Conservation (phyloP, 805 yeast genomes). For the Ogataea pignaliae region DNA sequence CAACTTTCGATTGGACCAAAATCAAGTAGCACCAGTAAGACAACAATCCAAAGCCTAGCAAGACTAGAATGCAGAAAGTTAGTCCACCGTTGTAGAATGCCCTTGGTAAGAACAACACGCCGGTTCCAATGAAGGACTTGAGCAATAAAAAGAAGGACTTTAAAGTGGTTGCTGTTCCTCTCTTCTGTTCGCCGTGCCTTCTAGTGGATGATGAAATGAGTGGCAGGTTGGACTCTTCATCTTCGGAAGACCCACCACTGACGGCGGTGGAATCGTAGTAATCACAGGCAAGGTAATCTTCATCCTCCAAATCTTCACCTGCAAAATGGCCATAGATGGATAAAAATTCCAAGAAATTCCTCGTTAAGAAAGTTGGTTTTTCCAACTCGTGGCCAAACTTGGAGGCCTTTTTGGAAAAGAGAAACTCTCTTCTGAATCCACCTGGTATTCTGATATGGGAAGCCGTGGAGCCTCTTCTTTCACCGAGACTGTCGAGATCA, state of each 20-base stretch:
- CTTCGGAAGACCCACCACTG: slow-evolving; percentile 15
- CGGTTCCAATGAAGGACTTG: slow-evolving; percentile 77
- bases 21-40: slow-evolving; percentile 78
- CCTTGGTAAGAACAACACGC: slow-evolving; percentile 64
- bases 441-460: slow-evolving; percentile 74
- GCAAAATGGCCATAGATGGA: slow-evolving; percentile 84
- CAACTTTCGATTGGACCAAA: slow-evolving; percentile 52
- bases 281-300: slow-evolving; percentile 52
- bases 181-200: slow-evolving; percentile 14
- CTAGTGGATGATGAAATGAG: background rate
- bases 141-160: slow-evolving; percentile 69
- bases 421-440: slow-evolving; percentile 72
- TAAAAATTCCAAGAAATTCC: slow-evolving; percentile 71
- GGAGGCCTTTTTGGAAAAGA: slow-evolving; percentile 30
- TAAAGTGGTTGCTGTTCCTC: slow-evolving; percentile 66
- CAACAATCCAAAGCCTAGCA: slow-evolving; percentile 59
- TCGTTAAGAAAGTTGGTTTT: slow-evolving; percentile 50
- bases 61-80: slow-evolving; percentile 46
- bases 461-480: slow-evolving; percentile 59
- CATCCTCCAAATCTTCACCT: slow-evolving; percentile 74
- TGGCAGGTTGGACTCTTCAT: slow-evolving; percentile 34
- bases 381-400: slow-evolving; percentile 26
- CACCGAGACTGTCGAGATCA: slow-evolving; percentile 19
- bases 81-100: slow-evolving; percentile 75
- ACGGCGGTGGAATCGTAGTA: slow-evolving; percentile 30